Conservation (phyloP, 192 early-diverging fungal genomes). For the Haplosporangium gracile region DNA sequence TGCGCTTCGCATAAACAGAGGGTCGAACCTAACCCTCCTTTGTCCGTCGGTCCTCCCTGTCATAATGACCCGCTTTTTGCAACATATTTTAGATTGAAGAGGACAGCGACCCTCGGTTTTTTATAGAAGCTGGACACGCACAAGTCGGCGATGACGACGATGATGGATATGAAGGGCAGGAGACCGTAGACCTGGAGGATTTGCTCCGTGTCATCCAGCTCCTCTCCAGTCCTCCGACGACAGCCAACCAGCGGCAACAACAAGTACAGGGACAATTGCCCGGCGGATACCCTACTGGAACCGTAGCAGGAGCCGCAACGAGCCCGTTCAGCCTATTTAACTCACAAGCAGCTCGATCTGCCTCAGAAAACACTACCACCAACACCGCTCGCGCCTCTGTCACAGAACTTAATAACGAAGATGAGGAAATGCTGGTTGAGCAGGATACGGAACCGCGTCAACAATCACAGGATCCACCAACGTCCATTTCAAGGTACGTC, state of each 20-base stretch:
- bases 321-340: neutral
- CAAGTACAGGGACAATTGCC: slow-evolving; percentile 16
- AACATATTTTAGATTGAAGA: slow-evolving; percentile 36
- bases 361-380: neutral
- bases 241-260: slow-evolving; percentile 13
- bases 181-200: slow-evolving; percentile 13
- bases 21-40: neutral
- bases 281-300: slow-evolving; percentile 27
- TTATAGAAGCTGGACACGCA: slow-evolving; percentile 17
- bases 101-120: slow-evolving; percentile 39
- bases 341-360: neutral
- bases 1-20: neutral
- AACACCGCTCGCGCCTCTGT: neutral
- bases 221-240: neutral
- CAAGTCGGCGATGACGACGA: slow-evolving; percentile 14
- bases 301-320: neutral
- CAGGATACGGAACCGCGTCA: neutral
- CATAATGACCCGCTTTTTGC: neutral
- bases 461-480: neutral
- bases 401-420: neutral
- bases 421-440: slow-evolving; percentile 19
- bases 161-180: slow-evolving; percentile 15
- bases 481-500: neutral
- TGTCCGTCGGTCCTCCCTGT: neutral
- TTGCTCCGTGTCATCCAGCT: slow-evolving; percentile 23